Percentiles rank a stretch among this genome's conserved stretches.
Evolutionary conservation across 2,329 filamentous ascomycete genomes (phyloP).

Genomic region (Daldinia eschscholtzii): DNA sequence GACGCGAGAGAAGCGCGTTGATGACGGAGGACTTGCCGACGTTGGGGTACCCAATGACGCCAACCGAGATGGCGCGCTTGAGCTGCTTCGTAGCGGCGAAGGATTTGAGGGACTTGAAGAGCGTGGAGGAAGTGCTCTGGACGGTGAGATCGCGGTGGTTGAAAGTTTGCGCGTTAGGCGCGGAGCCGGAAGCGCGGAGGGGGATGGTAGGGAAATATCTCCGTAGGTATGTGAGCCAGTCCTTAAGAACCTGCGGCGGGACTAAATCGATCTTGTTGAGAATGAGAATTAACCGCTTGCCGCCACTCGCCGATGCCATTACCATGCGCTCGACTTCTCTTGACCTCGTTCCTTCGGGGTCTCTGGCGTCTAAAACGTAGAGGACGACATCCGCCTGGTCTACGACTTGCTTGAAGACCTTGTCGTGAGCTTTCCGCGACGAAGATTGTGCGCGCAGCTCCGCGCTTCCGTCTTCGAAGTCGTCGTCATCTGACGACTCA

Average conservation of each 20-base stretch:
- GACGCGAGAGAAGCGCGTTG: slow-evolving; percentile 85
- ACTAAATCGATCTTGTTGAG: slow-evolving; percentile 97
- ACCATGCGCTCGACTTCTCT: slow-evolving; percentile 91
- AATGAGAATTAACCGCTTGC: slow-evolving; percentile 89
- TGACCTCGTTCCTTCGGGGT: slow-evolving; percentile 90
- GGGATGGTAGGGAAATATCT: slow-evolving; percentile 93
- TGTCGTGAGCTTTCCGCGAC: slow-evolving; percentile 91
- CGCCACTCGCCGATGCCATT: slow-evolving; percentile 86
- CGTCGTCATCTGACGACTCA: slow-evolving; percentile 58
- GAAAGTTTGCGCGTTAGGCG: slow-evolving; percentile 89
- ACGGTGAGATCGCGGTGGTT: slow-evolving; percentile 92
- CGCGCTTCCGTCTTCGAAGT: slow-evolving; percentile 62
- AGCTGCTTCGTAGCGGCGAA: slow-evolving; percentile 86
- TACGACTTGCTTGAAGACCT: slow-evolving; percentile 93
- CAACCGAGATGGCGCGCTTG: slow-evolving; percentile 90
- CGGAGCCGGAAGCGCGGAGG: slow-evolving; percentile 84
- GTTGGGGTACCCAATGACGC: slow-evolving; percentile 95
- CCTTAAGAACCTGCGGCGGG: slow-evolving; percentile 82
- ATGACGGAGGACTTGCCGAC: slow-evolving; percentile 97
- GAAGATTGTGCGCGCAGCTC: slow-evolving; percentile 67
- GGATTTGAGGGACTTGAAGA: slow-evolving; percentile 91
- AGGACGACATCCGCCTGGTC: slow-evolving; percentile 90
- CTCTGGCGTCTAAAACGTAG: slow-evolving; percentile 92
- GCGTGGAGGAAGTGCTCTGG: slow-evolving; percentile 83
- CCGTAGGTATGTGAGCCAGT: slow-evolving; percentile 86